Evolutionary conservation across 2,329 filamentous ascomycete genomes (phyloP).

Genomic region (Claviceps purpurea): DNA sequence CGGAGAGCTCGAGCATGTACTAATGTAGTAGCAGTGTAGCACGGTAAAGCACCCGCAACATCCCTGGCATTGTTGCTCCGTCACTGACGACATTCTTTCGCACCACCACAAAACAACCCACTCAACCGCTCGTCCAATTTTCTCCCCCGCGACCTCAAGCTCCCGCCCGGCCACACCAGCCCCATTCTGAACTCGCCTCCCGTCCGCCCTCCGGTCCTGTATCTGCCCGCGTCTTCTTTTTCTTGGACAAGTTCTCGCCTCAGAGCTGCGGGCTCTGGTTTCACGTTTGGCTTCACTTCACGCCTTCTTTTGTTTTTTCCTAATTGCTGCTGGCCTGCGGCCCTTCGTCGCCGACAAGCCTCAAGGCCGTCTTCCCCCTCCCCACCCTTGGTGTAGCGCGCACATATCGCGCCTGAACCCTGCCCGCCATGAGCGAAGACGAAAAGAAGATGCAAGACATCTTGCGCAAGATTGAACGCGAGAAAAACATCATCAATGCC

Average conservation of each 20-base stretch:
- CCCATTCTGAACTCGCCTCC: neutral
- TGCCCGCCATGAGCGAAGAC: slow-evolving; percentile 47
- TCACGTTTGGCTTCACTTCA: neutral
- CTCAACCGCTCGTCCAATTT: slow-evolving; percentile 8
- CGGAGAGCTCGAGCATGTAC: no score
- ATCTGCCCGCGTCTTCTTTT: neutral
- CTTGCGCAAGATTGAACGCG: slow-evolving; percentile 93
- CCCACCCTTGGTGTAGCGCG: slow-evolving; percentile 19
- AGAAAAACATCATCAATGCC: slow-evolving; percentile 87
- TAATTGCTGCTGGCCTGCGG: neutral
- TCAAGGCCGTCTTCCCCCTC: slow-evolving; percentile 1
- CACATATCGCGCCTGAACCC: slow-evolving; percentile 23
- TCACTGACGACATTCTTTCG: slow-evolving; percentile 24
- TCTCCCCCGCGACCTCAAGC: slow-evolving; percentile 5
- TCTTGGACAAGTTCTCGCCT: neutral
- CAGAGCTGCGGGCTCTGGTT: neutral
- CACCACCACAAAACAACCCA: slow-evolving; percentile 13
- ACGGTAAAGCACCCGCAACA: neutral
- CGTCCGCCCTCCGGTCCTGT: neutral
- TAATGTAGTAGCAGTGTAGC: no score
- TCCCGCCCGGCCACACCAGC: neutral
- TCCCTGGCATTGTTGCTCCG: slow-evolving; percentile 11
- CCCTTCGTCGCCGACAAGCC: neutral
- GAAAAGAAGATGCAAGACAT: slow-evolving; percentile 61
- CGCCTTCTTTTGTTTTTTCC: neutral